Evolutionary conservation across 2,329 filamentous ascomycete species (phyloP), one percentile per base, ranked within the genome.

Genomic region (Lachnellula subtilissima): DNA sequence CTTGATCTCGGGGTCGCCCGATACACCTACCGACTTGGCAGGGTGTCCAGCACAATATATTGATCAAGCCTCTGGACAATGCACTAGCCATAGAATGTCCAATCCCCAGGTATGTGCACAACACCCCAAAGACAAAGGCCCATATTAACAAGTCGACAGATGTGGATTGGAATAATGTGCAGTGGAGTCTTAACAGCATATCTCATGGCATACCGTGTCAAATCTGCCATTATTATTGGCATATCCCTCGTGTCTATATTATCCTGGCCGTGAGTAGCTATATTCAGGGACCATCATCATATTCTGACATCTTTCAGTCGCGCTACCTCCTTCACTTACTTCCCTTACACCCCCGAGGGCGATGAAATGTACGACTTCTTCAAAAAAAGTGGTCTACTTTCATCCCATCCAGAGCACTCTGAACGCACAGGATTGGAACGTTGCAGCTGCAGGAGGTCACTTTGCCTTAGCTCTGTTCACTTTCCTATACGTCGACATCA

Each of bases 101-200:
- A 94, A 82, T 65, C 86, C 89, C 8, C 88, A 88, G 49, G 86
- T 82, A 69, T 64, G 73, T 65, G 12, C 8, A 11, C 12, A 22
- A 8, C 32, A 11, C 19, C 3, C 45, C 11, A 17, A 14, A 9
- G 14, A 15, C 6, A 0, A 2, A 5, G 17, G 37, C 28, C 47
- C 19, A 25, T 57, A 32, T 54, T 63, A 45, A 28, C 48, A 7
- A 14, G 1, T 3, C 3, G 14, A 48, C 57, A 85, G 83, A 76
- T 95, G 79, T 96, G 91, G 91, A 82, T 95, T 53, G 91, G 89
- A 11, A 87, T 96, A 61, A 86, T 91, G 68, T 84, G 86, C 53
- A 89, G 91, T 14, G 89, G 90, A 36, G 77, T 96, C 47, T 71
- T 95, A 39, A 93, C 90, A 0, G 84, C 88, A 5, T 81, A 93